Percentiles rank a stretch among this genome's conserved stretches.
Conservation (phyloP, 176 grass and related monocot genomes). For the Cymbopogon citratus region DNA sequence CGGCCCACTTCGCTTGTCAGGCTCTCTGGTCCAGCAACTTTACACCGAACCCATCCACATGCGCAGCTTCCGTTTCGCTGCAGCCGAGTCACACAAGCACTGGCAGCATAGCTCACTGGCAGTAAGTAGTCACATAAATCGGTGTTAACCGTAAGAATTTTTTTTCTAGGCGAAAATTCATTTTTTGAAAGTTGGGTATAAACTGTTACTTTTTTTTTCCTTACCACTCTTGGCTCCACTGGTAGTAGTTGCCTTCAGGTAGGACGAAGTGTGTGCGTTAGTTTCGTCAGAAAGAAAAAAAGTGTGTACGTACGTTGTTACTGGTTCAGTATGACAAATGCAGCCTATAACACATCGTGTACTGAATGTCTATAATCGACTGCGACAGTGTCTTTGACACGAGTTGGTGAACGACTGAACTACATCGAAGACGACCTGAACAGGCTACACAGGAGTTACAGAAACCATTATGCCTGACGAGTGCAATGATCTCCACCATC, state of each 20-base stretch:
- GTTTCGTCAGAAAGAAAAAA: not conserved
- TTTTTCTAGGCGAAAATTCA: not conserved
- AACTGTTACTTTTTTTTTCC: not conserved
- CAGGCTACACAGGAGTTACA: not conserved
- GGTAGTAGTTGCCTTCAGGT: not conserved
- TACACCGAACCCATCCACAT: too few species aligned
- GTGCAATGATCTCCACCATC: too few species aligned
- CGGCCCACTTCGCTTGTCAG: not conserved
- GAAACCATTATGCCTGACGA: not conserved
- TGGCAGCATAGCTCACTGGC: not conserved
- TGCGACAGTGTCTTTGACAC: not conserved
- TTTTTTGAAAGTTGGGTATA: too few species aligned
- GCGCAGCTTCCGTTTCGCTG: not conserved
- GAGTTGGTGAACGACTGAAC: not conserved
- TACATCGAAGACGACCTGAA: not conserved
- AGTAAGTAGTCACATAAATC: not conserved
- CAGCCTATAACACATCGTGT: not conserved
- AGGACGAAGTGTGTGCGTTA: not conserved
- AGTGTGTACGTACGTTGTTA: not conserved
- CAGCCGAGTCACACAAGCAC: not conserved
- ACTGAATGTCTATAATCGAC: not conserved
- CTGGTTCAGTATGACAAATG: not conserved
- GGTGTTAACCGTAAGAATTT: not conserved
- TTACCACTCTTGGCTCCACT: not conserved
- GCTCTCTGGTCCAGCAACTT: not conserved